Evolutionary conservation across 2,329 filamentous ascomycete species (phyloP).

Genomic region (Aspergillus ustus): DNA sequence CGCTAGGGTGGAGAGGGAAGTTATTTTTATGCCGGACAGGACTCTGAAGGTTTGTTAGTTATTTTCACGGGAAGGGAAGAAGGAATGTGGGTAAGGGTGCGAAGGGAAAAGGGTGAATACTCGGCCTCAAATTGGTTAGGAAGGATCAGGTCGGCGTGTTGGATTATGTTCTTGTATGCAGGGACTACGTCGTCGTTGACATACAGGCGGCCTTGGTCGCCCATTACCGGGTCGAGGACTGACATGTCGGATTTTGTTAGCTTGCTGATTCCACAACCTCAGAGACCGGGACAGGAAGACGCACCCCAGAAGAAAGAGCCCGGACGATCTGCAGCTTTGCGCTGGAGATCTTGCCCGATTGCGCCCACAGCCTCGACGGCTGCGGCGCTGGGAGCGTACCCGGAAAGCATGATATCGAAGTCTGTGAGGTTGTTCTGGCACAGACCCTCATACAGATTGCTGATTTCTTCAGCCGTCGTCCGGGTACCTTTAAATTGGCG

Average conservation of each 20-base stretch:
- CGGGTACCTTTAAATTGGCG: slow-evolving; percentile 83
- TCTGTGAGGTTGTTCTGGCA: slow-evolving; percentile 81
- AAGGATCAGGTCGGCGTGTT: slow-evolving; percentile 84
- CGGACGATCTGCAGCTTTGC: slow-evolving; percentile 63
- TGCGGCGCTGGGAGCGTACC: slow-evolving; percentile 87
- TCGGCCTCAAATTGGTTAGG: slow-evolving; percentile 98
- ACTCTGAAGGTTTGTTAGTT: slow-evolving; percentile 57
- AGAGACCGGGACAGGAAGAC: slow-evolving; percentile 22
- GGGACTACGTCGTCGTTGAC: slow-evolving; percentile 90
- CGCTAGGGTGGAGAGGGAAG: slow-evolving; percentile 72
- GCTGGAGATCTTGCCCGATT: slow-evolving; percentile 80
- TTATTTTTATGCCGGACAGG: slow-evolving; percentile 82
- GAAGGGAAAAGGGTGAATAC: slow-evolving; percentile 50
- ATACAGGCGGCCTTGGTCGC: slow-evolving; percentile 89
- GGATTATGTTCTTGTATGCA: slow-evolving; percentile 80
- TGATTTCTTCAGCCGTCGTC: slow-evolving; percentile 80
- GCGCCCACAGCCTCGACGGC: slow-evolving; percentile 81
- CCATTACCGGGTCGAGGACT: slow-evolving; percentile 97
- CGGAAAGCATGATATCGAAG: slow-evolving; percentile 93
- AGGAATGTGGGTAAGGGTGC: too few species aligned
- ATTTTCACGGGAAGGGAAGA: background rate
- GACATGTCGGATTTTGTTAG: slow-evolving; percentile 10
- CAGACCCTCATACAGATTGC: slow-evolving; percentile 81
- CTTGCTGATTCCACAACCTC: background rate
- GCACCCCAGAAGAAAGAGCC: slow-evolving; percentile 87